Evolutionary conservation across 208 protist genomes (phyloP), one percentile per base, ranked within the genome.

Genomic region (Crithidia fasciculata): DNA sequence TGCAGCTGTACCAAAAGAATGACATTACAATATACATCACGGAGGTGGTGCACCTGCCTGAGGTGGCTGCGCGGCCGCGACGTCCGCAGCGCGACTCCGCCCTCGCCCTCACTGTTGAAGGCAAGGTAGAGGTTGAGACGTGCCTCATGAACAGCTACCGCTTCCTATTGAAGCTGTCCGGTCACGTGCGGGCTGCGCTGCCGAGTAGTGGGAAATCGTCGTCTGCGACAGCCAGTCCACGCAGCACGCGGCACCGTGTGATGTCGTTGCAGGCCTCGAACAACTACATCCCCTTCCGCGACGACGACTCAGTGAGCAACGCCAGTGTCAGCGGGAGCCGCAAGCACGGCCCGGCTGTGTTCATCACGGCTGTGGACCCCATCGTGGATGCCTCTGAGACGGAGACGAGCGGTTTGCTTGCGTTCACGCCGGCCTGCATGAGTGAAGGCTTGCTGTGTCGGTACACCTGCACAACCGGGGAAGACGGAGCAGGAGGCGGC

Each of bases 61-160:
- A 44, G 60, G 68, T 49, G 71, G 74, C 19, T 2, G 73, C 8
- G 60, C 70, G 9, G 36, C 66, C 47, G 56, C 44, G 61, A 7
- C 54, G 50, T 28, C 28, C 56, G 8, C 54, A 50, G 8, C 19
- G 15, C 57, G 58, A 62, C 50, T 19, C 64, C 8, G 39, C 6
- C 36, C 40, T 67, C 54, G 63, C 43, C 54, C 4, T 70, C 28
- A 59, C 58, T 7, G 76, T 74, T 10, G 56, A 91, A 61, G 89
- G 91, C 12, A 87, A 82, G 28, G 87, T 96, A 50, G 77, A 87
- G 62, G 78, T 90, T 52, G 84, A 91, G 28, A 92, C 87, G 18
- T 88, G 82, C 58, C 64, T 93, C 43, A 92, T 93, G 89, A 80
- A 79, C 47, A 92, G 91, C 66, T 95, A 93, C 59, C 91, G 88